Evolutionary conservation across 306 rosid species (phyloP).

Genomic region (Citrullus mucosospermus): DNA sequence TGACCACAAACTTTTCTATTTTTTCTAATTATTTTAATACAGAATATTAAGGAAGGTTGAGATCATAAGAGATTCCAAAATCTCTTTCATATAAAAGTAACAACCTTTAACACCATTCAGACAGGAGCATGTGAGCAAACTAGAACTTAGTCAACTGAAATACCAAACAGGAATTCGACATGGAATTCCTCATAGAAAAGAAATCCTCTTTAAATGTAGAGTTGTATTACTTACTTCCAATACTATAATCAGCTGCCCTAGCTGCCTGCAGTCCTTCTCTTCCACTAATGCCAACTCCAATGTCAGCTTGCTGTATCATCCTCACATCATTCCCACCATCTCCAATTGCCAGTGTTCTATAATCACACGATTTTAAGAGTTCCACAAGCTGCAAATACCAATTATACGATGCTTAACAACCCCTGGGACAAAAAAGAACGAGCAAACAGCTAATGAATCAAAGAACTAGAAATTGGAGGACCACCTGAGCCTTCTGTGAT

Average conservation of each 20-base stretch:
- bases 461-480: not conserved
- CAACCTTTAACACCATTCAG: not conserved
- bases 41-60: not conserved
- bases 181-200: not conserved
- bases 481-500: constrained; percentile 97
- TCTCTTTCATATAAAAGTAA: not conserved
- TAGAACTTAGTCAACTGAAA: not conserved
- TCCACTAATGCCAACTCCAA: constrained; percentile 98
- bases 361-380: constrained; percentile 82
- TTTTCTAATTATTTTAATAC: not conserved
- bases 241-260: constrained; percentile 97
- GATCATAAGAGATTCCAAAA: not conserved
- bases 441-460: not conserved
- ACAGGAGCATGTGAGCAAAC: not conserved
- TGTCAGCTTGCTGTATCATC: constrained; percentile 98
- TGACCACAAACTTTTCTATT: not conserved
- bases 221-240: constrained; percentile 62
- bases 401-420: not conserved
- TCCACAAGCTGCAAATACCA: constrained; percentile 74
- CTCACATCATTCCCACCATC: constrained; percentile 99
- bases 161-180: not conserved
- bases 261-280: constrained; percentile 99
- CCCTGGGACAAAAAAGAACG: not conserved
- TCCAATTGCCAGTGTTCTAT: constrained; percentile 92
- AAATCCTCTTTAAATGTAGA: not conserved